Evolutionary conservation across 768 basidiomycete species (phyloP), one percentile per base, ranked within the genome.

Genomic region (Naganishia onofrii): DNA sequence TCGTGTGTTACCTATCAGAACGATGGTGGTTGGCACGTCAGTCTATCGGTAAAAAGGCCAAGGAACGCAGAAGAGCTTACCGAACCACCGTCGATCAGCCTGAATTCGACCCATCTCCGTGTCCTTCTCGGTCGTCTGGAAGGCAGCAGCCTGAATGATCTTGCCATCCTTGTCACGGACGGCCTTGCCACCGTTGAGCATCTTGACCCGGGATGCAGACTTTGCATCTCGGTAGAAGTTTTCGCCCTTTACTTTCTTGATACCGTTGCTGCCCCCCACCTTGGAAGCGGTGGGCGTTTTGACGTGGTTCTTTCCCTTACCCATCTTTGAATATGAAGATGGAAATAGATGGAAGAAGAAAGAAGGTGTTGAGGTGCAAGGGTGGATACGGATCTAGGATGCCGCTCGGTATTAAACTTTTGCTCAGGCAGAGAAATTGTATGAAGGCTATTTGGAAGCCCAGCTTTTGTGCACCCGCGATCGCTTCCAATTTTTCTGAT

Each of bases 181-280:
- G 71, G 95, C 88, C 83, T 93, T 93, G 44, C 93, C 93, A 71
- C 94, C 90, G 69, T 86, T 90, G 76, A 96, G 86, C 89, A 99
- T 90, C 84, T 96, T 97, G 67, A 93, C 86, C 71, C 89, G 84
- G 34, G 84, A 83, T 44, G 88, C 92, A 76, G 88, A 85, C 80
- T 97, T 97, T 53, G 92, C 93, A 89, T 93, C 88, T 81, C 93
- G 91, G 83, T 96, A 99, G 84, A 97, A 98, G 81, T 95, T 99
- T 84, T 96, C 93, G 79, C 81, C 81, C 74, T 82, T 82, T 64
- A 82, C 81, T 46, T 75, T 71, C 74, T 82, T 82, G 67, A 82
- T 64, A 46, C 75, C 75, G 54, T 76, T 72, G 46, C 76, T 72
- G 42, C 71, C 72, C 19, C 75, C 76, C 69, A 75, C 73, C 76